A percentile compares a stretch with the other conserved stretches of the same genome.
These are phyloP conservation scores for Trichoderma sp. DNA, from an alignment of 2,329 filamentous ascomycete species.

Conservation along the genomic window DNA sequence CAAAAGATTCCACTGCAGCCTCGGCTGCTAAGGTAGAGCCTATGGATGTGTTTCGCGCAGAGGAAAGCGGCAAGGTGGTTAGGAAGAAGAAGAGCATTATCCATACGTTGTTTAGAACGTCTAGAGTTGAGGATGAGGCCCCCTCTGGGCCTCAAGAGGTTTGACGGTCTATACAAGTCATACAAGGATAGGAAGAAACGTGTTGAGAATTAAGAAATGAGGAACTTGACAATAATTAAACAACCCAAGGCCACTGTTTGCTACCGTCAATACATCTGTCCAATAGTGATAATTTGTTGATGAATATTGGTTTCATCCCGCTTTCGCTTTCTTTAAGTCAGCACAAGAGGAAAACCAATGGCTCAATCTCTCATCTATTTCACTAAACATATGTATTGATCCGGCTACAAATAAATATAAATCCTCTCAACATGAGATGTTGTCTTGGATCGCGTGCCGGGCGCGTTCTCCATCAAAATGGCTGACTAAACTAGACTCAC, in stretches of 20 bases:
- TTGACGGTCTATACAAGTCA: too few species aligned
- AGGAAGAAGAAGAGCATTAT: conserved; percentile 23
- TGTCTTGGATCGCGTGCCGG: not conserved
- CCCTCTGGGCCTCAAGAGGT: not conserved
- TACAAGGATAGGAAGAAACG: not conserved
- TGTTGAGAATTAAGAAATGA: too few species aligned
- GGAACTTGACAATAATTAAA: rapidly evolving
- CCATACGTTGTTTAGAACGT: conserved; percentile 19
- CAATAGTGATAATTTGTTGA: not conserved
- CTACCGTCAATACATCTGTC: not conserved
- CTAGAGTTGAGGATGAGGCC: not conserved
- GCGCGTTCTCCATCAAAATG: not conserved
- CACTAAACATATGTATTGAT: not conserved
- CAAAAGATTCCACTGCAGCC: too few species aligned
- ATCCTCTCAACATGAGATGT: not conserved
- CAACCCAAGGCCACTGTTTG: not conserved
- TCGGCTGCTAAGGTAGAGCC: not conserved
- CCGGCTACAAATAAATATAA: not conserved
- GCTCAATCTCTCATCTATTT: not conserved
- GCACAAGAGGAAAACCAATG: not conserved
- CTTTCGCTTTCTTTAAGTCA: not conserved
- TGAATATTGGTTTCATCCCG: too few species aligned
- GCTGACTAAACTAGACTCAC: conserved; percentile 7
- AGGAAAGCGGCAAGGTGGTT: not conserved
- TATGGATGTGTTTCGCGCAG: not conserved